Evolutionary conservation across 805 yeast genomes (phyloP).

Genomic region (Candida oleophila): DNA sequence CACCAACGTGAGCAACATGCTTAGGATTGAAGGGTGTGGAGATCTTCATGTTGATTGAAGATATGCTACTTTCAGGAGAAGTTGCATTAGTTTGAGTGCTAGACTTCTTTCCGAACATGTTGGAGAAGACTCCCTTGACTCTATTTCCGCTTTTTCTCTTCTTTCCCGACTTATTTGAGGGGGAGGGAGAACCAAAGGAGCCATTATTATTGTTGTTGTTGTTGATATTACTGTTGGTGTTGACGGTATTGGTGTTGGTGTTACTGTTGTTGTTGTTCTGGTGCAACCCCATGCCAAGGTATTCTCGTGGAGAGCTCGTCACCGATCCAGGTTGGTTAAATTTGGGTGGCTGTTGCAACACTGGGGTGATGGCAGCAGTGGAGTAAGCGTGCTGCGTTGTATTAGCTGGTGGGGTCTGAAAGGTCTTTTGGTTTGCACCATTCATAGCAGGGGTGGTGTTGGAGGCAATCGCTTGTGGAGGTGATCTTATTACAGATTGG

Average conservation of each 20-base stretch:
- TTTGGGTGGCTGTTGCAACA: conserved; percentile 16
- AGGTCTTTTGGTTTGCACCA: conserved; percentile 7
- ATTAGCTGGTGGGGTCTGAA: conserved; percentile 10
- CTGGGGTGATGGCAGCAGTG: conserved; percentile 32
- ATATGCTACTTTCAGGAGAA: conserved; percentile 11
- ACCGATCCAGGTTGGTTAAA: conserved; percentile 15
- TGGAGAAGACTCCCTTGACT: conserved; percentile 59
- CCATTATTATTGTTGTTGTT: conserved; percentile 8
- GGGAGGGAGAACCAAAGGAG: conserved; percentile 12
- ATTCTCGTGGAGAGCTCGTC: conserved; percentile 26
- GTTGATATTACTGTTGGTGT: not conserved
- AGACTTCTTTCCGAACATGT: conserved; percentile 42
- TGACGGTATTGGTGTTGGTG: conserved; percentile 6
- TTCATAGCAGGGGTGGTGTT: conserved; percentile 2
- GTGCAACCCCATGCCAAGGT: conserved; percentile 17
- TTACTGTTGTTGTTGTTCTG: not conserved
- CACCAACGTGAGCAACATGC: conserved; percentile 92
- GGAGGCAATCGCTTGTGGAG: conserved; percentile 2
- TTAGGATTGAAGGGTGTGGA: conserved; percentile 91
- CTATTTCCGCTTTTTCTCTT: conserved; percentile 47
- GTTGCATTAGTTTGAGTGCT: conserved; percentile 10
- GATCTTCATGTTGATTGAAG: conserved; percentile 49
- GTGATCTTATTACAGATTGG: conserved; percentile 3
- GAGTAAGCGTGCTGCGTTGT: conserved; percentile 18
- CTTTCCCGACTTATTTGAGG: conserved; percentile 13